These are phyloP conservation scores for Tetradesmus obliquus DNA, from an alignment of 139 green algal genomes.

Conservation along the genomic window DNA sequence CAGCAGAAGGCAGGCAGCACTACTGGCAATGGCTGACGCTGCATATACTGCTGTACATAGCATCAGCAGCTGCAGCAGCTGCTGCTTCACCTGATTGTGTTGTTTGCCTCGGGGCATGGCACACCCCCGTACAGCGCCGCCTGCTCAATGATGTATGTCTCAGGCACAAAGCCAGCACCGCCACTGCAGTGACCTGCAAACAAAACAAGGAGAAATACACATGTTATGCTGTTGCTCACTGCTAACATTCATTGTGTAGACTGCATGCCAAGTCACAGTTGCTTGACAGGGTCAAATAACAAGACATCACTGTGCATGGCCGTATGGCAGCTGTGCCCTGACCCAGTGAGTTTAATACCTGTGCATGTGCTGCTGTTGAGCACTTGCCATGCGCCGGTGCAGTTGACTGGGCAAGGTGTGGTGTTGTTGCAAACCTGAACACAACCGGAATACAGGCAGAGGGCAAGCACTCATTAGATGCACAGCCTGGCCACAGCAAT, in stretches of 20 bases:
- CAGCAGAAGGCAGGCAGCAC: no score
- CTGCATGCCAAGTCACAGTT: no score
- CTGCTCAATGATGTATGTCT: neutral
- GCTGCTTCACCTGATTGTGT: neutral
- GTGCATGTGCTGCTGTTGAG: neutral
- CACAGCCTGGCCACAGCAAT: no score
- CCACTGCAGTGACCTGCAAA: conserved; percentile 9
- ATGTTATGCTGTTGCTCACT: neutral
- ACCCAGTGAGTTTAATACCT: neutral
- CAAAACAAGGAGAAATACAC: neutral
- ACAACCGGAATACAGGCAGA: neutral
- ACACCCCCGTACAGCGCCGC: neutral
- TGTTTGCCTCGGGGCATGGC: neutral
- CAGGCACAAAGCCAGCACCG: neutral
- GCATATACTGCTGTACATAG: neutral
- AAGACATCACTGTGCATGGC: no score
- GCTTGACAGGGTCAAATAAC: no score
- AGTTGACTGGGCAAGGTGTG: neutral
- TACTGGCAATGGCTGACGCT: neutral
- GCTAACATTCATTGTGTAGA: no score
- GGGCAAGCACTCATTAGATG: neutral
- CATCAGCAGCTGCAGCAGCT: neutral
- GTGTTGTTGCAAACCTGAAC: conserved; percentile 8
- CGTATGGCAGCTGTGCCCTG: no score
- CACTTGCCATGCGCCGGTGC: neutral